Evolutionary conservation across 257 asterid species (phyloP).

Genomic region (Jaltomata sinuosa): DNA sequence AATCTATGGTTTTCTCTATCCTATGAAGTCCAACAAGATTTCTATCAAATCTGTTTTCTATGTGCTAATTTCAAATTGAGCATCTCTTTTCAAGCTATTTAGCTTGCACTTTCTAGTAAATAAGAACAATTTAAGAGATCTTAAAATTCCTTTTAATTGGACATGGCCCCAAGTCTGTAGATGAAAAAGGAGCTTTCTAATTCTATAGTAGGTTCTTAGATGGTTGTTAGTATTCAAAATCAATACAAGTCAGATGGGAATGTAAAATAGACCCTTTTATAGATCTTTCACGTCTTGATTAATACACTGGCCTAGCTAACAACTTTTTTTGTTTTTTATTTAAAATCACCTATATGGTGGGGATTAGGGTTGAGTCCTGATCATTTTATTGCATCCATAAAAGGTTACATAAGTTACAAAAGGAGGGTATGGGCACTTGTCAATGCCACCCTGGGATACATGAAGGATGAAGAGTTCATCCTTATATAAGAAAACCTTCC

Average conservation of each 20-base stretch:
- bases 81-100: neutral
- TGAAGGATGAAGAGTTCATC: too few relatives aligned
- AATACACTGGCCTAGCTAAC: too few relatives aligned
- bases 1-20: neutral
- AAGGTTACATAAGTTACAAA: too few relatives aligned
- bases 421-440: too few relatives aligned
- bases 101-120: neutral
- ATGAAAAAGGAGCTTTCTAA: neutral
- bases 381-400: too few relatives aligned
- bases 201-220: neutral
- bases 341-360: too few relatives aligned
- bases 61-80: neutral
- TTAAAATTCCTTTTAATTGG: neutral
- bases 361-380: too few relatives aligned
- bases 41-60: neutral
- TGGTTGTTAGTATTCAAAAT: neutral
- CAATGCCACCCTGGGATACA: too few relatives aligned
- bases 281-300: too few relatives aligned
- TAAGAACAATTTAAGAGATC: neutral
- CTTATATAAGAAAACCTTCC: too few relatives aligned
- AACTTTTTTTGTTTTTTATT: too few relatives aligned
- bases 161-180: neutral
- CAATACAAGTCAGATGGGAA: neutral
- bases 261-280: neutral
- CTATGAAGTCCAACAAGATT: neutral